Base-by-base conservation (phyloP, 192 early-diverging fungal genomes). In the Podila minutissima region DNA sequence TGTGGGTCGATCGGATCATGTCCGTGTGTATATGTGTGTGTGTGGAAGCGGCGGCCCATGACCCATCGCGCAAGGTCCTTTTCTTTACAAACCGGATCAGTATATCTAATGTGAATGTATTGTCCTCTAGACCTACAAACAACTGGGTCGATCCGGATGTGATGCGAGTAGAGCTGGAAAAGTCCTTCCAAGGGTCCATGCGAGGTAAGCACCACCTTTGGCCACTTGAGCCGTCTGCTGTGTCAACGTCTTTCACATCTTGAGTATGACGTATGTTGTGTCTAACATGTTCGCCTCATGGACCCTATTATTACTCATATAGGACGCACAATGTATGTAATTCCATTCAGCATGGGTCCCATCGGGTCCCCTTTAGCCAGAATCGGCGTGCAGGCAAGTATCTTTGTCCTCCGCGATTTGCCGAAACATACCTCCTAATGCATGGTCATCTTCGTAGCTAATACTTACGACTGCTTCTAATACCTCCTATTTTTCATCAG, bases 311-410 rank as follows among this genome's bases (percentile, higher is more conserved):
- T 17, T 46, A 46, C 15, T 0, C 3, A 4, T 33, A 0, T 62
- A 81, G 77, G 77, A 26, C 77, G 77, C 5, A 81, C 77, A 0
- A 81, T 81, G 77, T 81, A 81, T 37, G 71, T 81, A 29, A 73
- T 81, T 19, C 77, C 77, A 0, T 81, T 81, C 48, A 69, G 71
- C 22, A 81, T 81, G 77, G 77, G 77, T 1, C 77, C 77, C 12
- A 66, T 81, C 22, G 77, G 77, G 29, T 81, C 77, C 1, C 77
- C 77, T 41, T 71, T 73, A 22, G 66, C 77, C 2, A 50, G 71
- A 48, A 73, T 81, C 28, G 77, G 77, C 1, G 77, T 81, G 17
- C 77, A 81, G 67, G 77, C 67, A 59, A 81, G 46, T 12, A 5
- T 49, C 2, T 49, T 4, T 60, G 20, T 3, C 3, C 38, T 59